A percentile compares a stretch with the other conserved stretches of the same genome.
phyloP scores from a whole-genome alignment of 257 asterid species.

The Solanum pinnatisectum region DNA sequence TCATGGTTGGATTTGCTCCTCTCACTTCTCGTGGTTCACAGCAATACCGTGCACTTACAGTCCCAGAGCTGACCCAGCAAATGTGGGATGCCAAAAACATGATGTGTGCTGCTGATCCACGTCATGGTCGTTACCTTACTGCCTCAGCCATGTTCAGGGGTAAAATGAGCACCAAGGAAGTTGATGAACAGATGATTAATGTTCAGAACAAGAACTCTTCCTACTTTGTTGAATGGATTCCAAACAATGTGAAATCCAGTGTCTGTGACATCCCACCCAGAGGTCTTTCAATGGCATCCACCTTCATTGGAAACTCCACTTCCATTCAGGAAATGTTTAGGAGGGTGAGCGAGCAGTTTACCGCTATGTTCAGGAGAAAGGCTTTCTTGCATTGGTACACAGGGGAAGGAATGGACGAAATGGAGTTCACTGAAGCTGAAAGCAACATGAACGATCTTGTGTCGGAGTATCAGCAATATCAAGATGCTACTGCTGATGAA shows the following conservation, averaged over 20 bases:
- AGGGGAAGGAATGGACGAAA: slow-evolving; percentile 83
- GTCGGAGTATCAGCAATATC: slow-evolving; percentile 88
- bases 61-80: slow-evolving; percentile 82
- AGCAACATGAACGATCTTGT: slow-evolving; percentile 89
- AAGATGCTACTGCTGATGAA: slow-evolving; percentile 89
- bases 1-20: slow-evolving; percentile 92
- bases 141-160: slow-evolving; percentile 96
- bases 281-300: slow-evolving; percentile 83
- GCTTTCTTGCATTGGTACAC: slow-evolving; percentile 96
- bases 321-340: slow-evolving; percentile 91
- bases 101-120: slow-evolving; percentile 95
- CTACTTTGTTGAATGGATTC: slow-evolving; percentile 86
- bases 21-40: slow-evolving; percentile 87
- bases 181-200: slow-evolving; percentile 81
- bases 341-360: slow-evolving; percentile 85
- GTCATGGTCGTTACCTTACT: slow-evolving; percentile 83
- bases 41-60: slow-evolving; percentile 83
- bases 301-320: slow-evolving; percentile 80
- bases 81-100: slow-evolving; percentile 95
- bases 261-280: slow-evolving; percentile 89
- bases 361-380: slow-evolving; percentile 90
- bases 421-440: slow-evolving; percentile 89
- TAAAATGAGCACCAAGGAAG: slow-evolving; percentile 88
- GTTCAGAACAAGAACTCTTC: slow-evolving; percentile 87
- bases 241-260: slow-evolving; percentile 84